These are phyloP conservation scores for Termitomyces sp. DNA, from an alignment of 768 basidiomycete genomes.

Conservation along the genomic window DNA sequence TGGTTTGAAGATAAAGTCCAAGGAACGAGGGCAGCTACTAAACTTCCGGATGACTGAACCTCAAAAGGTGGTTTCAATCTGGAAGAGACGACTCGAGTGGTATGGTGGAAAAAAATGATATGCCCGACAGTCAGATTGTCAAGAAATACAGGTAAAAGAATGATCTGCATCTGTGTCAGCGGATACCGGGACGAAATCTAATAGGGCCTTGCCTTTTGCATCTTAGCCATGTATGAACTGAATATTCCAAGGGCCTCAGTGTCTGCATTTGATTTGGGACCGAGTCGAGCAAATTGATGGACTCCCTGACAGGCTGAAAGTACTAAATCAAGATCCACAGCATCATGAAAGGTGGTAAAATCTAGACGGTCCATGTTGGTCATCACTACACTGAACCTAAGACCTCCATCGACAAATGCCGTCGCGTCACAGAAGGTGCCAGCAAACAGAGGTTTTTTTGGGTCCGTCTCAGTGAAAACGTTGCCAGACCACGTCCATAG, in stretches of 20 bases:
- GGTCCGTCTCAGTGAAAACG: slow-evolving; percentile 36
- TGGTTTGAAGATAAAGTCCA: slow-evolving; percentile 35
- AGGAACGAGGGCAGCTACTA: slow-evolving; percentile 45
- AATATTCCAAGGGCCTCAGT: slow-evolving; percentile 34
- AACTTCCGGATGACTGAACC: slow-evolving; percentile 20
- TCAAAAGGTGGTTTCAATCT: slow-evolving; percentile 37
- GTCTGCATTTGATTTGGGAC: slow-evolving; percentile 35
- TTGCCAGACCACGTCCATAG: slow-evolving; percentile 66
- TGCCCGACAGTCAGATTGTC: slow-evolving; percentile 45
- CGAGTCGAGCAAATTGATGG: slow-evolving; percentile 50
- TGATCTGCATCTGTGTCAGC: slow-evolving; percentile 32
- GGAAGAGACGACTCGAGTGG: slow-evolving; percentile 26
- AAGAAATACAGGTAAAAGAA: slow-evolving; percentile 40
- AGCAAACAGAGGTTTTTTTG: slow-evolving; percentile 42
- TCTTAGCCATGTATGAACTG: slow-evolving; percentile 39
- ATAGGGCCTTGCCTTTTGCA: slow-evolving; percentile 36
- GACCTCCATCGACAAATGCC: slow-evolving; percentile 31
- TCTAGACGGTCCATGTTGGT: slow-evolving; percentile 33
- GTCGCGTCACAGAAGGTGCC: slow-evolving; percentile 42
- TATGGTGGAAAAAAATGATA: slow-evolving; percentile 50
- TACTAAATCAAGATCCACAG: slow-evolving; percentile 40
- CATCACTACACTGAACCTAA: slow-evolving; percentile 47
- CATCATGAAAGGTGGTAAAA: slow-evolving; percentile 44
- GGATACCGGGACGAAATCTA: not conserved
- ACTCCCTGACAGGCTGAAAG: slow-evolving; percentile 43